Percentiles rank a stretch among this genome's conserved stretches.
Evolutionary conservation across 768 basidiomycete genomes (phyloP).

Genomic region (Auricularia sp.): DNA sequence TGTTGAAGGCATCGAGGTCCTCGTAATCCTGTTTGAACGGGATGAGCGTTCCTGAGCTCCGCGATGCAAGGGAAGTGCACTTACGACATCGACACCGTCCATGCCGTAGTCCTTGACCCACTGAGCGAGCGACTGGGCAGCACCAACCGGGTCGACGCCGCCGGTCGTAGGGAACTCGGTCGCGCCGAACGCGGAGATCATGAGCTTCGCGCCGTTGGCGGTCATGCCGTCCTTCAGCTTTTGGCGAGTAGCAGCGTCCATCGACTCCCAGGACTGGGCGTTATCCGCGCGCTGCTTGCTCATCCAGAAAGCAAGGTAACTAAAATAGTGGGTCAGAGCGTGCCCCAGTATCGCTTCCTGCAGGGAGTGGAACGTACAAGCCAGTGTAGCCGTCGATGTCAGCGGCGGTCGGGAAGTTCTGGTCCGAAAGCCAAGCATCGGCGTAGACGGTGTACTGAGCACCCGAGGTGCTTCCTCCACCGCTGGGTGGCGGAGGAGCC

Average conservation of each 20-base stretch:
- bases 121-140: slow-evolving; percentile 6
- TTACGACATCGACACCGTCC: slow-evolving; percentile 18
- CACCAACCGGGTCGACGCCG: slow-evolving; percentile 5
- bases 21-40: background rate
- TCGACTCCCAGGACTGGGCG: background rate
- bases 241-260: background rate
- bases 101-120: slow-evolving; percentile 20
- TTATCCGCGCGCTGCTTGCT: background rate
- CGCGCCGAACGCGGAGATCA: slow-evolving; percentile 29
- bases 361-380: background rate
- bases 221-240: slow-evolving; percentile 8
- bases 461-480: background rate
- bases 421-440: background rate
- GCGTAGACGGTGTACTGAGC: slow-evolving; percentile 1
- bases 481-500: background rate
- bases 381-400: background rate
- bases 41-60: no score
- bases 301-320: background rate
- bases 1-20: slow-evolving; percentile 2
- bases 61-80: background rate
- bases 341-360: background rate
- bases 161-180: slow-evolving; percentile 16
- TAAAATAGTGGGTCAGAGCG: background rate
- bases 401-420: background rate
- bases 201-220: slow-evolving; percentile 23